Conservation (phyloP, 768 basidiomycete genomes). For the Suillus bovinus region DNA sequence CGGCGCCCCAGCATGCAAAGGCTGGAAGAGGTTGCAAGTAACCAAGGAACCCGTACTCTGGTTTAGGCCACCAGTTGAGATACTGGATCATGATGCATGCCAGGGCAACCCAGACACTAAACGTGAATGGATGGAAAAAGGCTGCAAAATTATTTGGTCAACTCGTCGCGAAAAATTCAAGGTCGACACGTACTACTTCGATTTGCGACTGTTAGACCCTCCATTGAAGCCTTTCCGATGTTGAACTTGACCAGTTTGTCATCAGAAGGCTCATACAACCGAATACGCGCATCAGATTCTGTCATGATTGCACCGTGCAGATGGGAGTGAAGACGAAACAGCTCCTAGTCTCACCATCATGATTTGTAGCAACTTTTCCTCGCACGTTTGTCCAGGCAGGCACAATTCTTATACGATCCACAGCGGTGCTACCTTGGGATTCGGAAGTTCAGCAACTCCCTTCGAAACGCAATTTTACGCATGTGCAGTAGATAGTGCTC, state of each 20-base stretch:
- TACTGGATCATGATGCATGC: constrained; percentile 58
- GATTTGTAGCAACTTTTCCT: constrained; percentile 1
- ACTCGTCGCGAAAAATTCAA: neutral
- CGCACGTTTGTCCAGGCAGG: constrained; percentile 13
- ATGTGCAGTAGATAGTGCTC: neutral
- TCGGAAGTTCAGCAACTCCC: neutral
- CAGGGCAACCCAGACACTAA: constrained; percentile 61
- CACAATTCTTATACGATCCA: neutral
- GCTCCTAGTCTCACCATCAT: neutral
- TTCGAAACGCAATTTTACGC: neutral
- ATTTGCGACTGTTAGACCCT: constrained; percentile 68
- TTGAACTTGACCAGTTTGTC: constrained; percentile 62
- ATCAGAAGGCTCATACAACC: constrained; percentile 51
- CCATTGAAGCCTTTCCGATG: constrained; percentile 66
- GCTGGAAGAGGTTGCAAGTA: constrained; percentile 66
- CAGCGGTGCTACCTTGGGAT: neutral
- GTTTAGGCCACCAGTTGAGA: constrained; percentile 69
- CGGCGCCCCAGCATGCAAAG: constrained; percentile 62
- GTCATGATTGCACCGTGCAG: constrained; percentile 34
- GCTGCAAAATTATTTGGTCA: constrained; percentile 8
- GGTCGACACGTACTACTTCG: constrained; percentile 43
- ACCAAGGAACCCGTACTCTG: constrained; percentile 41
- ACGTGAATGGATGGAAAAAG: constrained; percentile 64
- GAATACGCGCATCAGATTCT: constrained; percentile 49
- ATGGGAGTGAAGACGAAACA: neutral